Evolutionary conservation across 2,329 filamentous ascomycete genomes (phyloP).

Genomic region (Sporothrix sp.): DNA sequence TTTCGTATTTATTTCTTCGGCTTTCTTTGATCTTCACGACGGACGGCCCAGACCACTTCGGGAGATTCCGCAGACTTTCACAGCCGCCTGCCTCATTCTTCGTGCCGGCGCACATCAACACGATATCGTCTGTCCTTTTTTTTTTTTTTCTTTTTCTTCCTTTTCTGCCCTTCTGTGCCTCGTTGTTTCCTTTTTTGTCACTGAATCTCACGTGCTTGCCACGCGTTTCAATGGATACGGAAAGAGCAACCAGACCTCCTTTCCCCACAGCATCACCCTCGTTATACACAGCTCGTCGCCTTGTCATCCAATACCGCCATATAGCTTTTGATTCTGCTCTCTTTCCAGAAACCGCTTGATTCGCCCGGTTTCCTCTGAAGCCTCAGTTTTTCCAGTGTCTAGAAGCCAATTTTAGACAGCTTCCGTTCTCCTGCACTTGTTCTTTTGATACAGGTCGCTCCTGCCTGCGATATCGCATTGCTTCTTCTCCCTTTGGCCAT

Average conservation of each 20-base stretch:
- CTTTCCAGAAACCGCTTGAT: no score
- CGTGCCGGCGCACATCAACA: no score
- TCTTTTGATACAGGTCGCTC: no score
- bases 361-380: no score
- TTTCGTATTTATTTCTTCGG: slow-evolving; percentile 2
- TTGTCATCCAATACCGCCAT: not conserved
- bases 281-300: not conserved
- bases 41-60: not conserved
- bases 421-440: no score
- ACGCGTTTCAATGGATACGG: not conserved
- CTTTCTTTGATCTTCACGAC: not conserved
- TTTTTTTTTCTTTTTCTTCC: not conserved
- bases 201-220: not conserved
- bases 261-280: not conserved
- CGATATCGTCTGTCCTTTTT: not conserved
- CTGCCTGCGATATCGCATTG: not conserved
- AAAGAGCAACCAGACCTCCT: not conserved
- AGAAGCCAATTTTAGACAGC: no score
- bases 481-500: not conserved
- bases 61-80: slow-evolving; percentile 2
- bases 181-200: not conserved
- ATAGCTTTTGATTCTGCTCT: no score
- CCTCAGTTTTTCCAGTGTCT: no score
- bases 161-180: not conserved
- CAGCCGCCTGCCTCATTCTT: not conserved